A percentile compares a stretch with the other conserved stretches of the same genome.
Evolutionary conservation across 2,329 filamentous ascomycete genomes (phyloP).

Genomic region (Ceratocystis destructans): DNA sequence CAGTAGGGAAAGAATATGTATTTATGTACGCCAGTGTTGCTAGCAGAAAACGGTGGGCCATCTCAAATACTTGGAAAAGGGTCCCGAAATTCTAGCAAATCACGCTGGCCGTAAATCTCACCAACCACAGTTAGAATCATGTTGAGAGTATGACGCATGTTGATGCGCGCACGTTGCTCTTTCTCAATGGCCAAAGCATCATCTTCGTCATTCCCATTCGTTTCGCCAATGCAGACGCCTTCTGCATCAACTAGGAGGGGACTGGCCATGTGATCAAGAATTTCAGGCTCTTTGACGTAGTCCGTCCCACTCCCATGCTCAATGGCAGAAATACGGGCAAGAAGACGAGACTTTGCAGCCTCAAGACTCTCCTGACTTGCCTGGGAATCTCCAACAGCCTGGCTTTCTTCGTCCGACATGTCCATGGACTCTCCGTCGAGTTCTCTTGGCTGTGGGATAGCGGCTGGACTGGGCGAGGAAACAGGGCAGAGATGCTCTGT

Average conservation of each 20-base stretch:
- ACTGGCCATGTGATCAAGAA: slow-evolving; percentile 19
- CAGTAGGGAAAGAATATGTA: neutral
- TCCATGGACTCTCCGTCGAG: slow-evolving; percentile 31
- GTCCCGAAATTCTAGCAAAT: slow-evolving; percentile 63
- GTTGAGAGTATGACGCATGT: slow-evolving; percentile 61
- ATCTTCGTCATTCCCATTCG: slow-evolving; percentile 19
- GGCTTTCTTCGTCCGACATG: slow-evolving; percentile 30
- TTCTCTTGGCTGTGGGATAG: neutral
- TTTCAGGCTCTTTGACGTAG: slow-evolving; percentile 26
- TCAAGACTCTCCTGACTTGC: slow-evolving; percentile 29
- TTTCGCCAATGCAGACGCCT: slow-evolving; percentile 22
- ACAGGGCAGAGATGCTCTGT: neutral
- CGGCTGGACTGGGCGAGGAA: neutral
- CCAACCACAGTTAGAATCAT: slow-evolving; percentile 84
- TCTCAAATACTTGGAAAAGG: slow-evolving; percentile 37
- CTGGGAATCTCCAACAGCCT: slow-evolving; percentile 22
- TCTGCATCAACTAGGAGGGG: slow-evolving; percentile 21
- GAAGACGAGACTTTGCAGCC: slow-evolving; percentile 35
- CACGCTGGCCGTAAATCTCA: slow-evolving; percentile 79
- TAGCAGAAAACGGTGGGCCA: neutral
- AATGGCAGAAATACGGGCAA: slow-evolving; percentile 31
- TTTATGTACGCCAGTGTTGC: neutral
- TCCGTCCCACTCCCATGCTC: neutral
- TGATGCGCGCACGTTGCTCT: slow-evolving; percentile 30
- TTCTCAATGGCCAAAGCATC: slow-evolving; percentile 23